phyloP scores from a whole-genome alignment of 805 yeast genomes.

The Maudiozyma saulgeensis region DNA sequence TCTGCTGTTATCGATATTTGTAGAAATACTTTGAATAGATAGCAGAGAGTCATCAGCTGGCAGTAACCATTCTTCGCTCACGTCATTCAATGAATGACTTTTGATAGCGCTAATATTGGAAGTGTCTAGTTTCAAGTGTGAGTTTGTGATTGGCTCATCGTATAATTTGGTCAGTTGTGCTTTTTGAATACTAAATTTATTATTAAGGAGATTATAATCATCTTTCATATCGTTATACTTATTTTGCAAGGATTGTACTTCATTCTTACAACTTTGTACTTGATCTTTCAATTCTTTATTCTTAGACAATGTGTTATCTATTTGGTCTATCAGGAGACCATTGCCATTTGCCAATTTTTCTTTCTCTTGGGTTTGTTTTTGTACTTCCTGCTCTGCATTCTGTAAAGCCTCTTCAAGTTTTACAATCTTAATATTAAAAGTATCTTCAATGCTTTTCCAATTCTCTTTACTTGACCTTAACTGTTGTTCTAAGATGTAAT shows the following conservation, averaged over 20 bases:
- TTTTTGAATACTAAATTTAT: slow-evolving; percentile 22
- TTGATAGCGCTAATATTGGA: not conserved
- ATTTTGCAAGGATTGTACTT: not conserved
- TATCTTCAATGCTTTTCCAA: slow-evolving; percentile 74
- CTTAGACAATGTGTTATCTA: not conserved
- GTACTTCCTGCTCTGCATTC: not conserved
- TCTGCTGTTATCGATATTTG: not conserved
- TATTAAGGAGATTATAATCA: slow-evolving; percentile 21
- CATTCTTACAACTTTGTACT: not conserved
- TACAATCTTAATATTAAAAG: slow-evolving; percentile 39
- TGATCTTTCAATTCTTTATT: not conserved
- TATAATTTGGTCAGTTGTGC: slow-evolving; percentile 11
- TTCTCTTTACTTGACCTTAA: slow-evolving; percentile 68
- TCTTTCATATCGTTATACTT: slow-evolving; percentile 17
- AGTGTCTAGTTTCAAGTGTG: not conserved
- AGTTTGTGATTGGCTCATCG: not conserved
- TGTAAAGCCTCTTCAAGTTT: slow-evolving; percentile 3
- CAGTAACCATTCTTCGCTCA: slow-evolving; percentile 14
- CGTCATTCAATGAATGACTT: not conserved
- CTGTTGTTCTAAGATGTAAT: slow-evolving; percentile 52
- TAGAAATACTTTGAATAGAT: not conserved
- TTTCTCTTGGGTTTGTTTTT: slow-evolving; percentile 1
- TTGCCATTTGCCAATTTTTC: slow-evolving; percentile 7
- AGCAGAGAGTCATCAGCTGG: slow-evolving; percentile 6
- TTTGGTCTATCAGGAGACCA: not conserved